phyloP scores from a whole-genome alignment of 441 rosid genomes.

The Pelargonium australe region DNA sequence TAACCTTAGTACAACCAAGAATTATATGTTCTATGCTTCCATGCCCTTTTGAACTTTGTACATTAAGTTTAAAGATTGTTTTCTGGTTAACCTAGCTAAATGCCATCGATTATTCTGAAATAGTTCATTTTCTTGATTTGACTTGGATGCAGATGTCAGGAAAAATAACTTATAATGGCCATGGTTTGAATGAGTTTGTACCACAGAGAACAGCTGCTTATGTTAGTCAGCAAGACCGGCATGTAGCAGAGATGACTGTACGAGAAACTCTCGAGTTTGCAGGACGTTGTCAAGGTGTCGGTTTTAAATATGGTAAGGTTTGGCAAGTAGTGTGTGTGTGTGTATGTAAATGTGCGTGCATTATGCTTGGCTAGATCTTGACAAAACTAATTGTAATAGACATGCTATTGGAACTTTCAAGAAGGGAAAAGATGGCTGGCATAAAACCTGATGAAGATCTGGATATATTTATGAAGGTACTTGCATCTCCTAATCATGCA shows the following conservation, averaged over 20 bases:
- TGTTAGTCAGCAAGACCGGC: slow-evolving; percentile 94
- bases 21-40: no score
- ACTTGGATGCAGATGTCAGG: slow-evolving; percentile 54
- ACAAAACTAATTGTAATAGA: slow-evolving; percentile 40
- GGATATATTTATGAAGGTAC: slow-evolving; percentile 97
- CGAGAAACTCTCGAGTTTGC: slow-evolving; percentile 84
- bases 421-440: slow-evolving; percentile 89
- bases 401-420: slow-evolving; percentile 88
- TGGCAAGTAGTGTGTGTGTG: slow-evolving; percentile 14
- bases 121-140: slow-evolving; percentile 11
- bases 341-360: background rate
- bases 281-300: slow-evolving; percentile 94
- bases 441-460: slow-evolving; percentile 98
- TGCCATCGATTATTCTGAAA: no score
- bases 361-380: slow-evolving; percentile 23
- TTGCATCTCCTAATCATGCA: slow-evolving; percentile 10
- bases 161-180: slow-evolving; percentile 75
- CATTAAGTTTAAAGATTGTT: background rate
- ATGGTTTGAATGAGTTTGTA: slow-evolving; percentile 64
- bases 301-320: slow-evolving; percentile 76
- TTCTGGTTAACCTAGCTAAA: no score
- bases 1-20: no score
- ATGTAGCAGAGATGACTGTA: slow-evolving; percentile 95
- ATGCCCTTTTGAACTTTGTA: background rate
- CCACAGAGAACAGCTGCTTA: slow-evolving; percentile 94